Percentiles rank a stretch among this genome's conserved stretches.
Evolutionary conservation across 2,329 filamentous ascomycete species (phyloP).

Genomic region (Colletotrichum sp.): DNA sequence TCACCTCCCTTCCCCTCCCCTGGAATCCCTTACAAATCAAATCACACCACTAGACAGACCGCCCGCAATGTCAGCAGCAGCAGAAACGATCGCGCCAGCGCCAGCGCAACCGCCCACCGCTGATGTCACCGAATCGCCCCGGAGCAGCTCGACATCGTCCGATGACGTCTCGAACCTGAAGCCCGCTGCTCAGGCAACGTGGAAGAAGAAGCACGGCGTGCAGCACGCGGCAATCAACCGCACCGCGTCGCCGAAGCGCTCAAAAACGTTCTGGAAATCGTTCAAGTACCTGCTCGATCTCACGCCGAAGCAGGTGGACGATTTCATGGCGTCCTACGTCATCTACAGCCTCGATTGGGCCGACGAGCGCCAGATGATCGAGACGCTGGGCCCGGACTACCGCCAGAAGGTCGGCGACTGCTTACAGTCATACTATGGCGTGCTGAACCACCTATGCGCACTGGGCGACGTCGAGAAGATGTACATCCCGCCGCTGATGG

Average conservation of each 20-base stretch:
- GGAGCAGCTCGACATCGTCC: slow-evolving; percentile 9
- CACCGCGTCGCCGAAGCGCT: slow-evolving; percentile 41
- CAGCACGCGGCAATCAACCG: background rate
- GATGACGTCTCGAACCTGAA: slow-evolving; percentile 11
- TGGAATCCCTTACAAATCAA: background rate
- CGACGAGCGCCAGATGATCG: slow-evolving; percentile 52
- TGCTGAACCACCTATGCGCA: slow-evolving; percentile 60
- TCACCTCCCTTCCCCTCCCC: too few relatives aligned
- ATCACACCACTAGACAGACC: background rate
- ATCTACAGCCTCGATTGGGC: slow-evolving; percentile 63
- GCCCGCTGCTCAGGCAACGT: background rate
- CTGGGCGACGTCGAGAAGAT: slow-evolving; percentile 63
- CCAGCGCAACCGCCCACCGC: background rate
- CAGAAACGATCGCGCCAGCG: background rate
- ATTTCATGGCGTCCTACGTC: slow-evolving; percentile 61
- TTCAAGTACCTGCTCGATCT: slow-evolving; percentile 56
- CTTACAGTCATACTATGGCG: slow-evolving; percentile 57
- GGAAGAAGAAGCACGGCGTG: background rate
- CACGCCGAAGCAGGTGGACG: slow-evolving; percentile 55
- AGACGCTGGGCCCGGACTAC: slow-evolving; percentile 52
- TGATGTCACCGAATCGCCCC: background rate
- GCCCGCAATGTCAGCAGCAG: slow-evolving; percentile 4
- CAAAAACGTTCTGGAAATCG: slow-evolving; percentile 54
- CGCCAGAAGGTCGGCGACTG: slow-evolving; percentile 56
- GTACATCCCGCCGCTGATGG: slow-evolving; percentile 62